phyloP scores from a whole-genome alignment of 2,329 filamentous ascomycete genomes.

The Hymenotorrendiella dingleyae region DNA sequence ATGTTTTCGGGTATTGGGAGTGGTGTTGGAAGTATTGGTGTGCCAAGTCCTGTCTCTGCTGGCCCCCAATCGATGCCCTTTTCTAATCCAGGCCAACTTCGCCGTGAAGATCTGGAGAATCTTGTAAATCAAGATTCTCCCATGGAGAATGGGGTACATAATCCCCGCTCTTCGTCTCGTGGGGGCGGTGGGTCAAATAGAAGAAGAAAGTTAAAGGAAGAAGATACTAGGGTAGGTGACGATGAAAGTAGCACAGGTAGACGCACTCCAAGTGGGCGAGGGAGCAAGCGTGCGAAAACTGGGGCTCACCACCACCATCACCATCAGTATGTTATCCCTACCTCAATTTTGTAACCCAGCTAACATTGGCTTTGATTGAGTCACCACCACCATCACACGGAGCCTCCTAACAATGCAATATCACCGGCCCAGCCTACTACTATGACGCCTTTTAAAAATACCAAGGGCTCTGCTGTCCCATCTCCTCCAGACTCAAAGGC shows the following conservation, averaged over 20 bases:
- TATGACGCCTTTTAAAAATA: slow-evolving; percentile 42
- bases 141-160: slow-evolving; percentile 32
- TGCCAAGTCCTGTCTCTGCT: slow-evolving; percentile 43
- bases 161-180: slow-evolving; percentile 35
- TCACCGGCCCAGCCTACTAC: slow-evolving; percentile 38
- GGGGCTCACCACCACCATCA: slow-evolving; percentile 51
- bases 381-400: slow-evolving; percentile 54
- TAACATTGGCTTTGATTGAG: slow-evolving; percentile 25
- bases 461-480: slow-evolving; percentile 42
- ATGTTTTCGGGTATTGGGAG: slow-evolving; percentile 92
- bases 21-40: slow-evolving; percentile 48
- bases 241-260: slow-evolving; percentile 63
- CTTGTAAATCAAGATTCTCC: slow-evolving; percentile 38
- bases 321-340: slow-evolving; percentile 51
- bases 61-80: slow-evolving; percentile 46
- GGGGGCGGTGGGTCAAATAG: slow-evolving; percentile 42
- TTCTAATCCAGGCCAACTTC: slow-evolving; percentile 38
- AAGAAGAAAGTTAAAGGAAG: slow-evolving; percentile 70
- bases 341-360: slow-evolving; percentile 3
- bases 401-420: slow-evolving; percentile 42
- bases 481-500: slow-evolving; percentile 35
- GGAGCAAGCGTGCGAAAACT: slow-evolving; percentile 68
- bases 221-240: slow-evolving; percentile 59
- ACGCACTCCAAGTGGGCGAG: slow-evolving; percentile 50
- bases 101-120: slow-evolving; percentile 47